Evolutionary conservation across 768 basidiomycete genomes (phyloP), one percentile per base, ranked within the genome.

Genomic region (Podaxis sp.): DNA sequence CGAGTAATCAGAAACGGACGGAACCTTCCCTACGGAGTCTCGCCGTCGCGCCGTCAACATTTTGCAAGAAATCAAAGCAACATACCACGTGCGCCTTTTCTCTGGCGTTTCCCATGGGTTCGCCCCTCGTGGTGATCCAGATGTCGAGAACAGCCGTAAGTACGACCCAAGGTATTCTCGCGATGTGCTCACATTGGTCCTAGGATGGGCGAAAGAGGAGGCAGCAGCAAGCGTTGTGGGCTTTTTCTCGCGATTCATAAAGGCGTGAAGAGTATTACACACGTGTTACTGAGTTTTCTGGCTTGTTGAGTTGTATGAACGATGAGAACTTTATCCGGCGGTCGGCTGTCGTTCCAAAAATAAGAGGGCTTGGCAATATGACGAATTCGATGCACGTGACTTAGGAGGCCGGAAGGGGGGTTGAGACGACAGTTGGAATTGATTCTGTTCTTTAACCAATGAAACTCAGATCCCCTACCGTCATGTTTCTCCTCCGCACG

Each of bases 151-250:
- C 49, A 68, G 67, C 5, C 75, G 82, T 79, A 64, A 64, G 76
- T 75, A 4, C 49, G 38, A 4, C n/a, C 39, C 40, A 12, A 15
- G 22, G 30, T 36, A 13, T 48, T 17, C 36, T 2, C 15, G 17
- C 19, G 19, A 26, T 56, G 15, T 15, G 13, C 28, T 36, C n/a
- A 22, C 17, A 19, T n/a, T 30, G 12, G n/a, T 30, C 12, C 52
- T 52, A 87, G 86, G 84, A 17, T 87, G 84, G 80, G 84, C 83
- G 0, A 86, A 86, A 65, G 86, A 87, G 66, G 81, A 86, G 59
- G 82, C 82, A 6, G 84, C 85, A 2, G 75, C 79, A 1, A 78
- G 80, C 42, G 74, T 85, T 51, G 70, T 82, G 28, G 69, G 68
- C 2, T 87, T 85, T 84, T 86, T 86, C 68, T 70, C 75, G 54